Conservation (phyloP, 2,329 filamentous ascomycete genomes). For the Phialocephala subalpina region DNA sequence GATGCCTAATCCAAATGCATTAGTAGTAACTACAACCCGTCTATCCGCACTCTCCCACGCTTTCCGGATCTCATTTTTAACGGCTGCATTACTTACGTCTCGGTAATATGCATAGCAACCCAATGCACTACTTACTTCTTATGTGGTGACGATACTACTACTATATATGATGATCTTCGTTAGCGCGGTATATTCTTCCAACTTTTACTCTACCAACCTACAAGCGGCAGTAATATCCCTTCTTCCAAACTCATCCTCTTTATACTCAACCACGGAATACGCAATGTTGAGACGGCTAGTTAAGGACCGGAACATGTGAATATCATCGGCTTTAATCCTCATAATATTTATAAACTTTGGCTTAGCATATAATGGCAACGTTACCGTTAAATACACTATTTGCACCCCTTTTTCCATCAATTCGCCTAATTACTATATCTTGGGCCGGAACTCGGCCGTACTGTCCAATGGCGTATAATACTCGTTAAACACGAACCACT, state of each 20-base stretch:
- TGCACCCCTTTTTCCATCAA: slow-evolving; percentile 1
- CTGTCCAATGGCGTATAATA: slow-evolving; percentile 10
- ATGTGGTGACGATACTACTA: slow-evolving; percentile 7
- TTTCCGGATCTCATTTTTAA: background rate
- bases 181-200: background rate
- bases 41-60: slow-evolving; percentile 7
- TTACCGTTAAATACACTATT: slow-evolving; percentile 2
- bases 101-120: slow-evolving; percentile 9
- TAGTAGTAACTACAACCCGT: slow-evolving; percentile 9
- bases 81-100: slow-evolving; percentile 1
- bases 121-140: slow-evolving; percentile 10
- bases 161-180: slow-evolving; percentile 11
- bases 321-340: no score
- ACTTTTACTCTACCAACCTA: slow-evolving; percentile 2
- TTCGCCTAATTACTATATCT: no score
- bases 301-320: background rate
- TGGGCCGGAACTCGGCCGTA: slow-evolving; percentile 6
- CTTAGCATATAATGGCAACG: slow-evolving; percentile 3
- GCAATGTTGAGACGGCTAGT: background rate
- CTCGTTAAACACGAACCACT: slow-evolving; percentile 8
- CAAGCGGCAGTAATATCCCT: slow-evolving; percentile 5
- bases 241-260: no score
- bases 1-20: slow-evolving; percentile 14
- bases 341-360: no score
- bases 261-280: background rate